These are phyloP conservation scores for Chiua virens DNA, from an alignment of 768 basidiomycete genomes.

Conservation along the genomic window DNA sequence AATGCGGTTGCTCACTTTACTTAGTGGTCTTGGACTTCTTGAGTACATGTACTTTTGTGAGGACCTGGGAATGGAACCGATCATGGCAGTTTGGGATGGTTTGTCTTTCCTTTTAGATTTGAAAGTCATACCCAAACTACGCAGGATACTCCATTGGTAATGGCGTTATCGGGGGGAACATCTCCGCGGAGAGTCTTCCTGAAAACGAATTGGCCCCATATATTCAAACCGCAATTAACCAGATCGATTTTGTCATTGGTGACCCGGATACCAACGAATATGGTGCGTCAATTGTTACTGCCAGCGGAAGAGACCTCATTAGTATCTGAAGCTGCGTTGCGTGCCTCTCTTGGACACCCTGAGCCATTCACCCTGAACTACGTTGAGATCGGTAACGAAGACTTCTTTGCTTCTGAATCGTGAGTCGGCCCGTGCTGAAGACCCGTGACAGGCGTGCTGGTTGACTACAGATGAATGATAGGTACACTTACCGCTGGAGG, in stretches of 20 bases:
- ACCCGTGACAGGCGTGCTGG: too few species aligned
- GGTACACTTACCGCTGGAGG: conserved; percentile 53
- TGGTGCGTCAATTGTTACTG: conserved; percentile 20
- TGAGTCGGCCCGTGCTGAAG: conserved; percentile 15
- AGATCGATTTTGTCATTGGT: conserved; percentile 65
- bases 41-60: conserved; percentile 58
- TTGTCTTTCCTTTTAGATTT: neutral
- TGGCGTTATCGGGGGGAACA: too few species aligned
- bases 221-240: conserved; percentile 55
- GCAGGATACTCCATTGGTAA: conserved; percentile 46
- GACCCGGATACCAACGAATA: conserved; percentile 42
- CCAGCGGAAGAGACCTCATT: neutral
- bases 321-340: conserved; percentile 40
- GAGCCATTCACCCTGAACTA: conserved; percentile 49
- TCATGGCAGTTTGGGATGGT: conserved; percentile 63
- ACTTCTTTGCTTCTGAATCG: conserved; percentile 40
- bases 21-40: conserved; percentile 53
- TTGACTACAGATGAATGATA: conserved; percentile 5
- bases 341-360: conserved; percentile 53
- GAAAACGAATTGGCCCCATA: conserved; percentile 46
- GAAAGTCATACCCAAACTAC: neutral
- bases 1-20: neutral
- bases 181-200: conserved; percentile 37
- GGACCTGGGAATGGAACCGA: conserved; percentile 52
- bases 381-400: conserved; percentile 59